Evolutionary conservation across 805 yeast species (phyloP).

Genomic region (Suhomyces kilbournensis): DNA sequence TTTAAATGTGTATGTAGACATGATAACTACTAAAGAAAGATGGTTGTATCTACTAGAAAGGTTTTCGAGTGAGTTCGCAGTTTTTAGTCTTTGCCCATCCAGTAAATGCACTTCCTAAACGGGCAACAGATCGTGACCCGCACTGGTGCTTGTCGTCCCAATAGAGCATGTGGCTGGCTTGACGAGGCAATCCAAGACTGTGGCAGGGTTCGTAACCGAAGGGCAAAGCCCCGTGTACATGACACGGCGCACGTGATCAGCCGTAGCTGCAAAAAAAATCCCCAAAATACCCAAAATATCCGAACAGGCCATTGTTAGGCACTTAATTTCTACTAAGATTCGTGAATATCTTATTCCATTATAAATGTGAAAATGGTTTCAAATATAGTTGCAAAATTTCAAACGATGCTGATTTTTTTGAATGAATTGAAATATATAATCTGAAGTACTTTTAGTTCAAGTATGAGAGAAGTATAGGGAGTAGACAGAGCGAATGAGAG

Average conservation of each 20-base stretch:
- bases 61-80: constrained; percentile 1
- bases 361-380: too few relatives aligned
- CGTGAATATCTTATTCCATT: too few relatives aligned
- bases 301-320: too few relatives aligned
- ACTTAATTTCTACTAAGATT: too few relatives aligned
- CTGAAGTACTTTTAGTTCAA: neutral
- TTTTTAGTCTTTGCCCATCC: constrained; percentile 1
- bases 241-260: neutral
- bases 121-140: constrained; percentile 5
- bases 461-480: constrained; percentile 62
- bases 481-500: constrained; percentile 69
- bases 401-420: too few relatives aligned
- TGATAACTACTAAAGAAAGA: neutral
- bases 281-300: too few relatives aligned
- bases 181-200: neutral
- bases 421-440: too few relatives aligned
- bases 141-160: neutral
- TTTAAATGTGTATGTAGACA: constrained; percentile 33
- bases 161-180: neutral
- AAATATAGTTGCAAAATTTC: too few relatives aligned
- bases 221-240: neutral
- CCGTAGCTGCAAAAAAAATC: neutral
- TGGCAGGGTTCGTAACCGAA: neutral
- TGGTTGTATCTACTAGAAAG: neutral
- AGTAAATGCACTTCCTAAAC: constrained; percentile 1